Evolutionary conservation across 495 filamentous ascomycete genomes (phyloP).

Genomic region (Penicillium ucsense): DNA sequence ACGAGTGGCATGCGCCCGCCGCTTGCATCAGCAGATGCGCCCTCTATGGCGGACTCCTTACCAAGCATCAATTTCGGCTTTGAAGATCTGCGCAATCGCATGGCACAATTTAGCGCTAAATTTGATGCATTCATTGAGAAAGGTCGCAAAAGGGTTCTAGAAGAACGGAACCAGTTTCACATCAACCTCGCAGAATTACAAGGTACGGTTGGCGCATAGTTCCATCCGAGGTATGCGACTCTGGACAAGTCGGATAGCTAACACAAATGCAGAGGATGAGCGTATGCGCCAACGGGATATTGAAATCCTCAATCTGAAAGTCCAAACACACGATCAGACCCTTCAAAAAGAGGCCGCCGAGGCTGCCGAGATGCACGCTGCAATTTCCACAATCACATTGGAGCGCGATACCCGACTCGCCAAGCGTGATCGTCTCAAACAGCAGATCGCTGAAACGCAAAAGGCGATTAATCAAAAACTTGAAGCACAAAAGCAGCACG

Average conservation of each 20-base stretch:
- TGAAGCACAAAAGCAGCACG: conserved; percentile 51
- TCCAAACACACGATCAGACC: conserved; percentile 65
- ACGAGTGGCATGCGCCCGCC: conserved; percentile 66
- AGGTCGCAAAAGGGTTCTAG: conserved; percentile 76
- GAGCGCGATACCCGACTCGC: conserved; percentile 68
- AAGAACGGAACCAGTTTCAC: conserved; percentile 88
- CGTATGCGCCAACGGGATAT: conserved; percentile 82
- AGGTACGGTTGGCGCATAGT: conserved; percentile 42
- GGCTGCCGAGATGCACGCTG: conserved; percentile 74
- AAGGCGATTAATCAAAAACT: conserved; percentile 52
- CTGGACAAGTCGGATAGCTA: conserved; percentile 2
- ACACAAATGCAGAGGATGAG: conserved; percentile 62
- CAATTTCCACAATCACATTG: conserved; percentile 62
- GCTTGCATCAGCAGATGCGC: conserved; percentile 43
- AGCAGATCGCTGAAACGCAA: conserved; percentile 72
- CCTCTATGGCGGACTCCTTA: conserved; percentile 68
- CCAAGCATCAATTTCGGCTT: conserved; percentile 93
- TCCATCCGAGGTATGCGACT: neutral
- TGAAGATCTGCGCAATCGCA: conserved; percentile 87
- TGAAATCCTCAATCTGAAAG: conserved; percentile 70
- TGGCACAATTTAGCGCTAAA: conserved; percentile 82
- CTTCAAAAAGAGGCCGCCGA: conserved; percentile 80
- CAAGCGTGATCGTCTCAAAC: conserved; percentile 60
- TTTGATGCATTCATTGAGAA: conserved; percentile 94
- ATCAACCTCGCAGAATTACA: conserved; percentile 84